phyloP scores from a whole-genome alignment of 164 flowering plant genomes.

The Magnolia changhungtana region DNA sequence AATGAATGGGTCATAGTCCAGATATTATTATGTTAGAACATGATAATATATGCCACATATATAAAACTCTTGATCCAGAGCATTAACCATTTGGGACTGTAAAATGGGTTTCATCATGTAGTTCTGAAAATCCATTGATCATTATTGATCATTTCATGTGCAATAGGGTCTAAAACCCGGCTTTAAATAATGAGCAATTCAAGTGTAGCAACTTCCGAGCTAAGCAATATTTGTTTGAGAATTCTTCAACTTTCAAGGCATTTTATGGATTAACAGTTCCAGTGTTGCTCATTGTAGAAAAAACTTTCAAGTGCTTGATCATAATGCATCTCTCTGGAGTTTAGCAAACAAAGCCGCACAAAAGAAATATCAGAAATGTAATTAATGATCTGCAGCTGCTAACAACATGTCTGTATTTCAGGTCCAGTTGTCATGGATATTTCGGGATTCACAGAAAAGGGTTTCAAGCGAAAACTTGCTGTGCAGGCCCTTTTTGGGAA shows the following conservation, averaged over 20 bases:
- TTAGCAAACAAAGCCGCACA: slow-evolving; percentile 1
- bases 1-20: no score
- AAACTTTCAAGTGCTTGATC: background rate
- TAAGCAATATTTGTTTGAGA: no score
- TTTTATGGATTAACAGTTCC: background rate
- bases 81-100: background rate
- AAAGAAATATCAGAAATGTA: background rate
- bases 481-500: slow-evolving; percentile 91
- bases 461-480: slow-evolving; percentile 88
- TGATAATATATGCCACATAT: no score
- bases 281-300: background rate
- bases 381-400: slow-evolving; percentile 8
- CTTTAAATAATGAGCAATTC: no score
- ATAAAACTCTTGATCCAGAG: background rate
- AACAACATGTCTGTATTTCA: slow-evolving; percentile 30
- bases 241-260: no score
- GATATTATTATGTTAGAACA: no score
- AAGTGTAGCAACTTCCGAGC: no score
- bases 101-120: background rate
- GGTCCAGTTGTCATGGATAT: slow-evolving; percentile 98
- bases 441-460: slow-evolving; percentile 86
- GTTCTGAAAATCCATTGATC: background rate
- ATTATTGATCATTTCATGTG: background rate
- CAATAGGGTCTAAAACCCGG: background rate
- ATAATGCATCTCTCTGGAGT: background rate